phyloP scores from a whole-genome alignment of 2,329 filamentous ascomycete species.

The Aspergillus brasiliensis region DNA sequence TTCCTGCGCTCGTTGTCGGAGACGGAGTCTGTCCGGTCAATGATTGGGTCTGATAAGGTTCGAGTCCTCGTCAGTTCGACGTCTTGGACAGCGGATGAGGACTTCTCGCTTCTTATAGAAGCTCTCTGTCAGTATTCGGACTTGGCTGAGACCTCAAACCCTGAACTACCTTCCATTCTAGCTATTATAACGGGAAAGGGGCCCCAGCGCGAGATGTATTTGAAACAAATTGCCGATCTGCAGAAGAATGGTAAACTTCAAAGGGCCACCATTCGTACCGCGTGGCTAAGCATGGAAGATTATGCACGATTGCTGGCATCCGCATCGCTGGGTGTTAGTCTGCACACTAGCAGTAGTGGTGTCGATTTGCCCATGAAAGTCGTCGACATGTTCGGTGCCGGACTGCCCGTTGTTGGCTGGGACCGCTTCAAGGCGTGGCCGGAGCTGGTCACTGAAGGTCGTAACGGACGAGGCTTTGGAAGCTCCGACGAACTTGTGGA shows the following conservation, averaged over 20 bases:
- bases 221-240: conserved; percentile 65
- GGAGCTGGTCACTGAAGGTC: conserved; percentile 84
- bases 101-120: conserved; percentile 84
- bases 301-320: conserved; percentile 83
- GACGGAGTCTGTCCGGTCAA: conserved; percentile 60
- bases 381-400: conserved; percentile 97
- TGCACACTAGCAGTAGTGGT: conserved; percentile 91
- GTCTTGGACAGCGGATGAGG: conserved; percentile 96
- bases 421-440: conserved; percentile 81
- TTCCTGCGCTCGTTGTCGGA: conserved; percentile 69
- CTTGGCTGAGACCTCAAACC: conserved; percentile 45
- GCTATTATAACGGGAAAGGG: conserved; percentile 95
- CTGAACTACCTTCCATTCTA: conserved; percentile 66
- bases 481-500: conserved; percentile 66
- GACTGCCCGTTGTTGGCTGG: conserved; percentile 87
- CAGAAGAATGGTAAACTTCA: conserved; percentile 64
- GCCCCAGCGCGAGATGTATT: conserved; percentile 76
- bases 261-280: conserved; percentile 72
- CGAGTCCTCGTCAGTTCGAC: conserved; percentile 87
- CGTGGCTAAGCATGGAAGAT: conserved; percentile 81
- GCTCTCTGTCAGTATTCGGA: conserved; percentile 75
- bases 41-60: conserved; percentile 60
- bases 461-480: conserved; percentile 84
- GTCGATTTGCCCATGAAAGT: conserved; percentile 99
- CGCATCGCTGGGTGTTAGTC: conserved; percentile 84